Percentiles rank a stretch among this genome's conserved stretches.
phyloP scores from a whole-genome alignment of 768 basidiomycete genomes.

The Russula griseocarnosa region DNA sequence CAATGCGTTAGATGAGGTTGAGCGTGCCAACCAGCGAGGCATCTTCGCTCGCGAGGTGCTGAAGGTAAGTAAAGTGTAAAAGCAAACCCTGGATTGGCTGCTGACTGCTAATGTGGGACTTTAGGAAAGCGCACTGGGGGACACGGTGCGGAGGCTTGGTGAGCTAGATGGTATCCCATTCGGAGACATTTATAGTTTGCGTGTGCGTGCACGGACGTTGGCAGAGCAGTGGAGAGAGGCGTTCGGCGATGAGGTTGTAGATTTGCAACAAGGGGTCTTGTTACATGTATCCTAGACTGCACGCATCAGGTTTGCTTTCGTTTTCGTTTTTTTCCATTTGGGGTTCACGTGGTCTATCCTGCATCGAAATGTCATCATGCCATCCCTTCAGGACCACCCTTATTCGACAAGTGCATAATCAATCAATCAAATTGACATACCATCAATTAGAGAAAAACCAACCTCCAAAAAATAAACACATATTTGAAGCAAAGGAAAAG shows the following conservation, averaged over 20 bases:
- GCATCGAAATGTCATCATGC: background rate
- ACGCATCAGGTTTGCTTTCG: background rate
- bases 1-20: conserved; percentile 3
- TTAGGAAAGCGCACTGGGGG: conserved; percentile 21
- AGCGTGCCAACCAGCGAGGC: background rate
- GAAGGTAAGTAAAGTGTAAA: conserved; percentile 7
- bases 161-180: conserved; percentile 14
- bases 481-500: background rate
- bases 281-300: background rate
- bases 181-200: conserved; percentile 9
- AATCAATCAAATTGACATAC: background rate
- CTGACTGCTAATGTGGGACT: background rate
- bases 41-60: background rate
- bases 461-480: background rate
- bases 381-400: background rate
- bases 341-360: too few species aligned
- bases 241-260: conserved; percentile 21
- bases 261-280: conserved; percentile 7
- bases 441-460: background rate
- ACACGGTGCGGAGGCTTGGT: conserved; percentile 19
- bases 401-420: too few species aligned
- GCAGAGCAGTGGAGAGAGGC: conserved; percentile 6
- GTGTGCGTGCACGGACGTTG: conserved; percentile 20
- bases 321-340: background rate
- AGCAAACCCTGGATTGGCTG: background rate